Evolutionary conservation across 202 grass and related monocot genomes (phyloP).

Genomic region (Schoenoplectus triqueter): DNA sequence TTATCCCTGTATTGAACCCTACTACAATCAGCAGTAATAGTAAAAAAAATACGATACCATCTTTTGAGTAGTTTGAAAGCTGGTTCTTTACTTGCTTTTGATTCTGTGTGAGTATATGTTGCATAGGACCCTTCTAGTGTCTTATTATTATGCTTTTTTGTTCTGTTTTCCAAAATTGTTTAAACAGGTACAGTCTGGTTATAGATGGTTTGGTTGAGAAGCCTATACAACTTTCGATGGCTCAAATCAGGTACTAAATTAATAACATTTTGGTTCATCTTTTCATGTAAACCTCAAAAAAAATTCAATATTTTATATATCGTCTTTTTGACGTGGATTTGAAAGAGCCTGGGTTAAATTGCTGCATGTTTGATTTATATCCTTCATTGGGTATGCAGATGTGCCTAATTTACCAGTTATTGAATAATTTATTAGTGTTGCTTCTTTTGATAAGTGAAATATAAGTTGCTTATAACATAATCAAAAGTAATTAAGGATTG

Average conservation of each 20-base stretch:
- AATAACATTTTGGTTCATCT: neutral
- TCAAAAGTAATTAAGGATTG: neutral
- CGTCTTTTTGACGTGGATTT: neutral
- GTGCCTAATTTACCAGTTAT: neutral
- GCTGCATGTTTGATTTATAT: neutral
- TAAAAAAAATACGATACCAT: neutral
- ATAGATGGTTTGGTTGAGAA: constrained; percentile 77
- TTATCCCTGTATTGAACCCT: constrained; percentile 16
- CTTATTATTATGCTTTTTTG: neutral
- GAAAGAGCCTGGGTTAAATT: neutral
- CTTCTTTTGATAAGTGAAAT: neutral
- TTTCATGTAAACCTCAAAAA: constrained; percentile 21
- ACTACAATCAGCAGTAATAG: neutral
- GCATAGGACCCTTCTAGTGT: neutral
- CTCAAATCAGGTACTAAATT: constrained; percentile 76
- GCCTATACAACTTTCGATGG: constrained; percentile 67
- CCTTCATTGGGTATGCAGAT: neutral
- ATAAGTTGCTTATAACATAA: neutral
- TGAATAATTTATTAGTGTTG: neutral
- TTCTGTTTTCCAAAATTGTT: neutral
- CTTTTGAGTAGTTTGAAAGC: neutral
- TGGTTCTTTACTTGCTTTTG: neutral
- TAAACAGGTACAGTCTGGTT: constrained; percentile 71
- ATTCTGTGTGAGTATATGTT: neutral
- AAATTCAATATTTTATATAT: neutral